phyloP scores from a whole-genome alignment of 1,284 basidiomycete genomes.

The Schizophyllum commune region DNA sequence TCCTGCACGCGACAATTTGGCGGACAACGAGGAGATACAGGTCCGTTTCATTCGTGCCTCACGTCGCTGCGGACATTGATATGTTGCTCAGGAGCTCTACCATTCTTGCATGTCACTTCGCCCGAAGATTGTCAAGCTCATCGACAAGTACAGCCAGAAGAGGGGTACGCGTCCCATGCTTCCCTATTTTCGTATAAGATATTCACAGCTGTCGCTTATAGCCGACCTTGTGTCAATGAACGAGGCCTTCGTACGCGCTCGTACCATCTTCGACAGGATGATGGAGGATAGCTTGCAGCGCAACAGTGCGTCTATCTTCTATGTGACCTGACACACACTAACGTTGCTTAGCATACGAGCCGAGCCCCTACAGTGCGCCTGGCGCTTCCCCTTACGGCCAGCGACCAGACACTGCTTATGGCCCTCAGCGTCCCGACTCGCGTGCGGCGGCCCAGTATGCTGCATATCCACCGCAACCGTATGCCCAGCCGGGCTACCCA shows the following conservation, averaged over 20 bases:
- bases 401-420: constrained; percentile 20
- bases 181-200: constrained; percentile 1
- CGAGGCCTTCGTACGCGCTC: constrained; percentile 78
- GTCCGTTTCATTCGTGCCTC: constrained; percentile 26
- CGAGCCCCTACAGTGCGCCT: constrained; percentile 7
- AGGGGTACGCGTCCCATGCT: constrained; percentile 41
- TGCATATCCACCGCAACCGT: constrained; percentile 8
- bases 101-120: constrained; percentile 82
- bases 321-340: background rate
- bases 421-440: constrained; percentile 23
- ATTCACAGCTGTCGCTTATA: constrained; percentile 19
- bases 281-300: constrained; percentile 84
- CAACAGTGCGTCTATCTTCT: constrained; percentile 39
- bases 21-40: constrained; percentile 93
- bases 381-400: constrained; percentile 17
- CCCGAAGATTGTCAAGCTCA: constrained; percentile 92
- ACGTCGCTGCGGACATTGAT: background rate
- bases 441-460: constrained; percentile 17
- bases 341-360: constrained; percentile 11
- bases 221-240: constrained; percentile 87
- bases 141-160: constrained; percentile 97
- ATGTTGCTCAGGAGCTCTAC: constrained; percentile 69
- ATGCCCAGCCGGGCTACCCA: constrained; percentile 11
- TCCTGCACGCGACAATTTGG: constrained; percentile 74
- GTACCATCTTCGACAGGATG: constrained; percentile 81